Evolutionary conservation across 1,284 basidiomycete genomes (phyloP), one percentile per base, ranked within the genome.

Genomic region (Singerocomus rubriflavus): DNA sequence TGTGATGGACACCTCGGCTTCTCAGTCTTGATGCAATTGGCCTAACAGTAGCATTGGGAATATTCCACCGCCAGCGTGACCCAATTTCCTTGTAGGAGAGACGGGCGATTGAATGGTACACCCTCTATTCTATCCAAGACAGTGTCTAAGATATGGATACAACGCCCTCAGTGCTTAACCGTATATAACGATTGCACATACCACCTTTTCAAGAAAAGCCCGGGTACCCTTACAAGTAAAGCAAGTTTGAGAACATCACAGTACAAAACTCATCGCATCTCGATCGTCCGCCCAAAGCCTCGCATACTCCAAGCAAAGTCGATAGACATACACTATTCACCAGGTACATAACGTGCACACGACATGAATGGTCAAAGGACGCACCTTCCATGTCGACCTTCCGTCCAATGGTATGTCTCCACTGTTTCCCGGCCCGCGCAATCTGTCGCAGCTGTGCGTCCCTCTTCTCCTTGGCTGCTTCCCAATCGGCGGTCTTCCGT

Each of bases 251-350:
- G 7, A 12, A n/a, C 32, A 41, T 66, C 57, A 73, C 16, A 67
- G 39, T 31, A 61, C 60, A 55, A 78, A 84, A 57, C 63, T 70
- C 85, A 84, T 85, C 17, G 79, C 73, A 42, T 89, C 88, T 43
- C 92, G 78, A 70, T 94, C 88, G 62, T 95, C 91, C 14, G 87
- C 79, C 74, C 82, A 87, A 32, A 97, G 73, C 35, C 92, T 73
- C 10, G 86, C 93, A 77, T 91, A 98, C 65, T 98, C 94, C 44
- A 98, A 71, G 62, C 90, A 88, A 14, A 98, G 73, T 51, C 92
- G 76, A 68, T 91, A 95, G n/a, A 95, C 83, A 68, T 95, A 91
- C 26, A 79, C 86, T 89, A 62, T 53, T 54, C 39, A 9, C 6
- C 8, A 37, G 1, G 26, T 61, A 26, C 8, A 14, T 13, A 39